These are phyloP conservation scores for Cronartium quercuum DNA, from an alignment of 1,284 basidiomycete genomes.

Conservation along the genomic window DNA sequence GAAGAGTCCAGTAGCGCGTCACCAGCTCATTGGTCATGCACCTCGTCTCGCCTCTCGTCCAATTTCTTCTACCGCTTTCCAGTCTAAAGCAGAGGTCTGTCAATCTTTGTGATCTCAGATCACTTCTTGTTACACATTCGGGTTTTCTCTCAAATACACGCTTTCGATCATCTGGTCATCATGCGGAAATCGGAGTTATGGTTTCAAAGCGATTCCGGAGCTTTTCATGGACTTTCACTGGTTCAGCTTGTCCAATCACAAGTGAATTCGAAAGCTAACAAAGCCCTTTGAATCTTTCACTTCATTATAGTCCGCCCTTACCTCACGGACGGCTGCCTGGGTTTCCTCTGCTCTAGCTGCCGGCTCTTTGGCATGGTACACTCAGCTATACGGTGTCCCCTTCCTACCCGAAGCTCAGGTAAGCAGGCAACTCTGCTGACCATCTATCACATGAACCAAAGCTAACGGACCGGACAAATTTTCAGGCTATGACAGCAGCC, in stretches of 20 bases:
- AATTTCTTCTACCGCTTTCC: not conserved
- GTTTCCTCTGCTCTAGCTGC: slow-evolving; percentile 34
- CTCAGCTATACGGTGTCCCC: slow-evolving; percentile 34
- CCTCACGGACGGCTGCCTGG: slow-evolving; percentile 25
- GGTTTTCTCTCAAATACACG: too few relatives aligned
- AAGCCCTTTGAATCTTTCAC: not conserved
- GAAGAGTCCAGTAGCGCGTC: not conserved
- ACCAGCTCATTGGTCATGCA: not conserved
- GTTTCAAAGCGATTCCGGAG: too few relatives aligned
- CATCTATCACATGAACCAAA: not conserved
- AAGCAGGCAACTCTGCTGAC: not conserved
- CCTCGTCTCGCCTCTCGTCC: not conserved
- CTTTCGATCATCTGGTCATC: not conserved
- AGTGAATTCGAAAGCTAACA: not conserved
- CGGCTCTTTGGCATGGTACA: slow-evolving; percentile 33
- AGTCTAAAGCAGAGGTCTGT: not conserved
- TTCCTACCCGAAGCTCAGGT: slow-evolving; percentile 36
- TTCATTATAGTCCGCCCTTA: slow-evolving; percentile 17
- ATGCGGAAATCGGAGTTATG: not conserved
- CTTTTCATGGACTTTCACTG: too few relatives aligned
- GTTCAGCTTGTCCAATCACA: too few relatives aligned
- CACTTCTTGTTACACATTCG: not conserved
- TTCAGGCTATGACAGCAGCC: slow-evolving; percentile 74
- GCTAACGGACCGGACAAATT: not conserved
- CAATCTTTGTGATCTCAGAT: not conserved